These are phyloP conservation scores for Dactylellina parvicollis DNA, from an alignment of 2,329 filamentous ascomycete species.

Conservation along the genomic window DNA sequence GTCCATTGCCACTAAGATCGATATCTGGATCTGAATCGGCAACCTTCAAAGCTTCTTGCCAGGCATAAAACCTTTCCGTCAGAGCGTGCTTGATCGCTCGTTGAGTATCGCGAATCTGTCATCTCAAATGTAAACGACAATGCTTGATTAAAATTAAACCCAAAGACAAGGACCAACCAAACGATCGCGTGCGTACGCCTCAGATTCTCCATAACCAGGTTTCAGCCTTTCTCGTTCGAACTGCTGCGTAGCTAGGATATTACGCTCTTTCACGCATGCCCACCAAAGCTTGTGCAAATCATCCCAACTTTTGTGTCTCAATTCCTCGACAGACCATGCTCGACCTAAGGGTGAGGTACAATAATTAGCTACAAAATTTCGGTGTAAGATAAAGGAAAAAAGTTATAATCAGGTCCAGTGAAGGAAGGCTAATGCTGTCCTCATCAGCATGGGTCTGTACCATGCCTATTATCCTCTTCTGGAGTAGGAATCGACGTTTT, in stretches of 20 bases:
- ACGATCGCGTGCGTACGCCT: constrained; percentile 71
- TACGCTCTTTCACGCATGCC: constrained; percentile 90
- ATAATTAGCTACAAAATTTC: background rate
- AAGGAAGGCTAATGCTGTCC: too few species aligned
- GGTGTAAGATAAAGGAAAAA: too few species aligned
- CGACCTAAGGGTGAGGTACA: constrained; percentile 70
- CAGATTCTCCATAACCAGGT: constrained; percentile 77
- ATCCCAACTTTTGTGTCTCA: constrained; percentile 90
- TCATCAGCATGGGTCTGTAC: constrained; percentile 60
- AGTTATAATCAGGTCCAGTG: too few species aligned
- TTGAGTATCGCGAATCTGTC: constrained; percentile 80
- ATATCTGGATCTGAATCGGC: constrained; percentile 75
- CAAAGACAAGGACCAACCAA: constrained; percentile 47
- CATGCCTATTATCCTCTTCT: constrained; percentile 75
- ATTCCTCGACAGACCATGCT: constrained; percentile 83
- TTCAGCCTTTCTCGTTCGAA: constrained; percentile 74
- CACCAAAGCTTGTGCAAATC: constrained; percentile 94
- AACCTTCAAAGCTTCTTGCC: constrained; percentile 77
- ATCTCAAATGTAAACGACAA: background rate
- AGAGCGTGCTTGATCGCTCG: constrained; percentile 82
- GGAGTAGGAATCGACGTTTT: constrained; percentile 76
- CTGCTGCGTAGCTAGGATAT: constrained; percentile 82
- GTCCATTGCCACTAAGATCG: constrained; percentile 67
- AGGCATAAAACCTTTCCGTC: constrained; percentile 88
- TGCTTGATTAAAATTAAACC: background rate